These are phyloP conservation scores for Cetraspora pellucida DNA, from an alignment of 192 early-diverging fungal genomes.

Conservation along the genomic window DNA sequence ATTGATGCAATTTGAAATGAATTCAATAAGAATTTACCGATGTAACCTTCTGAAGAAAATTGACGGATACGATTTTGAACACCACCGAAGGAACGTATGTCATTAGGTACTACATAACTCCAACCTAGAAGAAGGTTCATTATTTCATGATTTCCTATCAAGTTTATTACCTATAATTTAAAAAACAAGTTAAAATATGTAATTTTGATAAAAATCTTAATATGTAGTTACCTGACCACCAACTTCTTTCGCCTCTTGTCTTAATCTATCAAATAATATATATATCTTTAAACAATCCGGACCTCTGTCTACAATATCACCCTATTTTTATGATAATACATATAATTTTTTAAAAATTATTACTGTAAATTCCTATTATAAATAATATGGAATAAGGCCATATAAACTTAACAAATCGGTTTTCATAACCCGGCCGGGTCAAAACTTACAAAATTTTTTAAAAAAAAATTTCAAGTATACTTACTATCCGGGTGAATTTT, in stretches of 20 bases:
- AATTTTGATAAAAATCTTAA: neutral
- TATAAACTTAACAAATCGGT: too few species aligned
- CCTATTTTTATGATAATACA: slow-evolving; percentile 39
- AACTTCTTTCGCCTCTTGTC: slow-evolving; percentile 54
- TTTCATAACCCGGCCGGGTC: too few species aligned
- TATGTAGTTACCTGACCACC: slow-evolving; percentile 49
- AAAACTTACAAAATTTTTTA: too few species aligned
- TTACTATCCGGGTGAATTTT: too few species aligned
- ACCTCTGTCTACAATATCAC: slow-evolving; percentile 77
- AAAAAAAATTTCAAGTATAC: too few species aligned
- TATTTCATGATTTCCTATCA: slow-evolving; percentile 39
- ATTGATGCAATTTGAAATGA: neutral
- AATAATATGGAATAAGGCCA: neutral
- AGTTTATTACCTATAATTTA: neutral
- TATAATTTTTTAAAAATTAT: neutral
- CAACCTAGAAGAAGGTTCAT: slow-evolving; percentile 42
- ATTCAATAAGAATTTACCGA: neutral
- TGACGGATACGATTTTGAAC: slow-evolving; percentile 21
- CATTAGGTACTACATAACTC: slow-evolving; percentile 39
- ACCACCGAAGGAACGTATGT: slow-evolving; percentile 41
- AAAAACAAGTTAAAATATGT: neutral
- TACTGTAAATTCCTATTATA: neutral
- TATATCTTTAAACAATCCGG: slow-evolving; percentile 72
- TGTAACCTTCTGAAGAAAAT: neutral
- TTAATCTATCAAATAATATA: slow-evolving; percentile 57